A percentile compares a stretch with the other conserved stretches of the same genome.
Evolutionary conservation across 306 rosid species (phyloP).

Genomic region (Crotalaria pallida): DNA sequence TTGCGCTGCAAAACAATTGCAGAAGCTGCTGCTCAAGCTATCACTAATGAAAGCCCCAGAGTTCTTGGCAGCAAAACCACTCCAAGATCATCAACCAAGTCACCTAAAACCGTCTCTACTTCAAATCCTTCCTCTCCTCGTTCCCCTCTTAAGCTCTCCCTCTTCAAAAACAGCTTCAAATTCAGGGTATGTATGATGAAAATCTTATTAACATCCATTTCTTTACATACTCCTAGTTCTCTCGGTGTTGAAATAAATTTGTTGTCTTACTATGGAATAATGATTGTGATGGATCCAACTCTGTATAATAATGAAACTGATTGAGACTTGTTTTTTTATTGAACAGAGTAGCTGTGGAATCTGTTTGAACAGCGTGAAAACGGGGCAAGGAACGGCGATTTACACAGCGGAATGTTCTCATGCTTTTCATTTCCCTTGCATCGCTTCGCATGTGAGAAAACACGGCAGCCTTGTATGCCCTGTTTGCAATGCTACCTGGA

Average conservation of each 20-base stretch:
- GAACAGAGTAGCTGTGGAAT: constrained; percentile 92
- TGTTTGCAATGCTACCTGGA: constrained; percentile 78
- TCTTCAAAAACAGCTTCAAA: constrained; percentile 93
- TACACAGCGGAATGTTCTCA: constrained; percentile 94
- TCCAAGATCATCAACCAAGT: constrained; percentile 43
- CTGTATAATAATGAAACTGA: too few relatives aligned
- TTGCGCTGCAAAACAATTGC: constrained; percentile 49
- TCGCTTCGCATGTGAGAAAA: constrained; percentile 63
- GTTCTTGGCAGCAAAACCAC: constrained; percentile 36
- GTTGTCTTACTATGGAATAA: too few relatives aligned
- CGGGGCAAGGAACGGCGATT: constrained; percentile 95
- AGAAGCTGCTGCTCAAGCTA: constrained; percentile 23
- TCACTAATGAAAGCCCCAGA: constrained; percentile 31
- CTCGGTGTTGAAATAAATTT: too few relatives aligned
- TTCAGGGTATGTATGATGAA: constrained; percentile 65
- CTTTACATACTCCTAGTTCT: neutral
- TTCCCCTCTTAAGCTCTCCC: constrained; percentile 77
- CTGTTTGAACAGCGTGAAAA: constrained; percentile 82
- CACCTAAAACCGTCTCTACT: constrained; percentile 26
- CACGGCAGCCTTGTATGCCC: constrained; percentile 75
- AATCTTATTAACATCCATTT: too few relatives aligned
- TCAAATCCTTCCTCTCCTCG: constrained; percentile 90
- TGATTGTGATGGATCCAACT: too few relatives aligned
- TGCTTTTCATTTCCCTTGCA: constrained; percentile 93
- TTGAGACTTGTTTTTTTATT: neutral